phyloP scores from a whole-genome alignment of 108 stramenopile genomes.

The Pseudonitzschia multiseries region DNA sequence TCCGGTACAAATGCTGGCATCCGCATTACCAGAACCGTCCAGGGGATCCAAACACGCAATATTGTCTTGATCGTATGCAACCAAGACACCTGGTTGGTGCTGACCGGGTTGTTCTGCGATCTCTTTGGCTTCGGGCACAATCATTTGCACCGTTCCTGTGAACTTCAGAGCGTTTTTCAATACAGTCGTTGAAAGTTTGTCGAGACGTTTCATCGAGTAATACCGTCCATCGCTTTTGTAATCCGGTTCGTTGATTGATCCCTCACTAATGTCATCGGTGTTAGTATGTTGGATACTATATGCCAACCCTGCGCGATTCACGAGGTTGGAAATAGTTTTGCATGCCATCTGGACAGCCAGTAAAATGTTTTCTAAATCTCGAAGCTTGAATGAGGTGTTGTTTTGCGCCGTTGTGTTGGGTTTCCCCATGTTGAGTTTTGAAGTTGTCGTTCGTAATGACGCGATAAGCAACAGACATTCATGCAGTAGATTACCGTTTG shows the following conservation, averaged over 20 bases:
- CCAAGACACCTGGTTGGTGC: slow-evolving; percentile 87
- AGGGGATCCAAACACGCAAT: slow-evolving; percentile 95
- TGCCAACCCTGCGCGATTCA: slow-evolving; percentile 64
- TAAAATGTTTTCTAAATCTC: slow-evolving; percentile 69
- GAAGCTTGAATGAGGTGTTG: slow-evolving; percentile 5
- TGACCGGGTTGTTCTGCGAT: slow-evolving; percentile 53
- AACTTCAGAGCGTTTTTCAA: slow-evolving; percentile 91
- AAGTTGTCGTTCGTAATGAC: neutral
- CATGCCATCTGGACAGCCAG: slow-evolving; percentile 90
- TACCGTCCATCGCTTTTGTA: slow-evolving; percentile 69
- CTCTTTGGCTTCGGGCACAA: slow-evolving; percentile 56
- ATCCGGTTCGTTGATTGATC: neutral
- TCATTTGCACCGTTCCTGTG: slow-evolving; percentile 74
- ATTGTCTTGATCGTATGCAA: slow-evolving; percentile 84
- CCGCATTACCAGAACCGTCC: slow-evolving; percentile 97
- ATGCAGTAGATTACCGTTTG: neutral
- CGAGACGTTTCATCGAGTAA: slow-evolving; percentile 96
- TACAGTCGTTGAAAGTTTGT: slow-evolving; percentile 94
- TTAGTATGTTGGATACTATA: slow-evolving; percentile 15
- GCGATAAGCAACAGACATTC: neutral
- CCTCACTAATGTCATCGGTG: slow-evolving; percentile 19
- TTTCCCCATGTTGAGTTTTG: neutral
- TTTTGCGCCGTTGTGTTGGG: neutral
- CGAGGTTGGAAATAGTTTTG: slow-evolving; percentile 92
- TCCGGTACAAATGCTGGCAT: slow-evolving; percentile 97